Evolutionary conservation across 75 land plant species (phyloP).

Genomic region (Cunninghamia lanceolata): DNA sequence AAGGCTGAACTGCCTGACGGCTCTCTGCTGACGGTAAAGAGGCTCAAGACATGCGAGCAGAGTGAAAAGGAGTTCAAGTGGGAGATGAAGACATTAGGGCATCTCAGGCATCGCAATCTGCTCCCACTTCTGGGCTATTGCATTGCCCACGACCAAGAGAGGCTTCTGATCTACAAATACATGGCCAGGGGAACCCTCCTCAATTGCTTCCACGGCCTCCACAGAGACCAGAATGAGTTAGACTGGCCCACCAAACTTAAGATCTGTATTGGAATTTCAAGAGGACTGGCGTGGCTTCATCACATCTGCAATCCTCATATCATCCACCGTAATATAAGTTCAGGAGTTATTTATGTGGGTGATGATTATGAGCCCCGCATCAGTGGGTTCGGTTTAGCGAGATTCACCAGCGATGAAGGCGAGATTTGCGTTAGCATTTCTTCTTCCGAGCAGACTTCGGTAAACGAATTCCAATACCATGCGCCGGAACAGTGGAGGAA

Average conservation of each 20-base stretch:
- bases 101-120: no score
- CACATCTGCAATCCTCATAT: constrained; percentile 90
- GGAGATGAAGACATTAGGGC: no score
- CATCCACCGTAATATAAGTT: constrained; percentile 81
- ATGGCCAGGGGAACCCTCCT: no score
- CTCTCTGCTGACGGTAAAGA: no score
- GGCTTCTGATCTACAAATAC: no score
- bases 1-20: no score
- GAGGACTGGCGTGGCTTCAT: constrained; percentile 88
- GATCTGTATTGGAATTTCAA: constrained; percentile 72
- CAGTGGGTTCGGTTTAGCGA: constrained; percentile 93
- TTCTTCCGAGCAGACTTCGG: no score
- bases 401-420: constrained; percentile 77
- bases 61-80: no score
- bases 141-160: no score
- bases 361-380: constrained; percentile 74
- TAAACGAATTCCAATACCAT: constrained; percentile 72
- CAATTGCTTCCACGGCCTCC: neutral
- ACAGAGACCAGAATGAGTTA: constrained; percentile 17
- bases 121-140: no score
- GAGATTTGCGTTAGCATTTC: neutral
- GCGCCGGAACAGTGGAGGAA: constrained; percentile 80
- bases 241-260: constrained; percentile 77
- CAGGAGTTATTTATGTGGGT: constrained; percentile 67
- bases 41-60: no score